These are phyloP conservation scores for Termitomyces sp. DNA, from an alignment of 768 basidiomycete genomes.

Conservation along the genomic window DNA sequence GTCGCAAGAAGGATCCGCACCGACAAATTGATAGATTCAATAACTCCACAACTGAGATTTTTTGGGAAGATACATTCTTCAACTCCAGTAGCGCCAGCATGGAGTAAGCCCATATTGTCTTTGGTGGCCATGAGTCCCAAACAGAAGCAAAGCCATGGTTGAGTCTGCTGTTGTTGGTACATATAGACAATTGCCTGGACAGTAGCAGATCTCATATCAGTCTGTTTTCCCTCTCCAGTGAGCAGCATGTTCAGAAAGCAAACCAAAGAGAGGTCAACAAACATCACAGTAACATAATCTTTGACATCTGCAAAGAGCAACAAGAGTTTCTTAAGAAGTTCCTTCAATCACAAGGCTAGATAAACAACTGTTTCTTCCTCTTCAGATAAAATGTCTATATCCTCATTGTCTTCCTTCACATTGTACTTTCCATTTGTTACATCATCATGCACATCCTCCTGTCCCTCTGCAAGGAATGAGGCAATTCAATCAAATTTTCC, in stretches of 20 bases:
- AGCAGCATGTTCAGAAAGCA: neutral
- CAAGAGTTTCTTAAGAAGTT: neutral
- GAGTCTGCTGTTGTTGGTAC: neutral
- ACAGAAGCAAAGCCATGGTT: neutral
- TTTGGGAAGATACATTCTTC: no score
- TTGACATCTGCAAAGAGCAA: neutral
- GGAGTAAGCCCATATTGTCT: no score
- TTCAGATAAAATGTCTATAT: neutral
- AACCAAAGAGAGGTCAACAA: neutral
- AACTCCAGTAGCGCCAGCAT: no score
- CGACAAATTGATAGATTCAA: no score
- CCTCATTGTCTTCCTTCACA: no score
- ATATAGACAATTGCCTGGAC: neutral
- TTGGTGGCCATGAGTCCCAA: no score
- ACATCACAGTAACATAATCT: neutral
- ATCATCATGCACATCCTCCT: no score
- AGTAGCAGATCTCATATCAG: neutral
- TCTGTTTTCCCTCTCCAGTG: neutral
- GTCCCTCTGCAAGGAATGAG: no score
- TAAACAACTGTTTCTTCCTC: neutral
- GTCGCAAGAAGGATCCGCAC: no score
- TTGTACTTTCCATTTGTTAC: no score
- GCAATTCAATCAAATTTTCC: no score
- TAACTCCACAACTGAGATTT: no score
- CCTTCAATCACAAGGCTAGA: neutral